A percentile compares a stretch with the other conserved stretches of the same genome.
Conservation (phyloP, 495 filamentous ascomycete genomes). For the Viridothelium virens region DNA sequence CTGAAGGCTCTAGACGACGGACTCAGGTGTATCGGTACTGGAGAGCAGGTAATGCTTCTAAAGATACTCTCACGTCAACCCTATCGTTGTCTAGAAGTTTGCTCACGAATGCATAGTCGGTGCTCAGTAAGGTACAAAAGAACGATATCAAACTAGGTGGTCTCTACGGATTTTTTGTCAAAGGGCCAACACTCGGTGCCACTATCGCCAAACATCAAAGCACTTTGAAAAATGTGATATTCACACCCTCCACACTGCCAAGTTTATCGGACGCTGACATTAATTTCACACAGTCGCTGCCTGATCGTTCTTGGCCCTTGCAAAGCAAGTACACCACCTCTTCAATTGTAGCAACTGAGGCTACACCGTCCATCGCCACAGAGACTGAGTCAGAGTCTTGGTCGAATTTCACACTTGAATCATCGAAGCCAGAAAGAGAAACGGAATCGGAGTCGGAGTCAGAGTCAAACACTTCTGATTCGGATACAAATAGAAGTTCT, state of each 20-base stretch:
- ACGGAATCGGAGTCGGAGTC: not conserved
- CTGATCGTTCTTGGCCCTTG: constrained; percentile 2
- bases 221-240: constrained; percentile 1
- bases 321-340: not conserved
- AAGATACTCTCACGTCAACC: not conserved
- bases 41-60: constrained; percentile 24
- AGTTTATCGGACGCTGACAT: not conserved
- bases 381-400: not conserved
- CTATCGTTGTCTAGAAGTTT: not conserved
- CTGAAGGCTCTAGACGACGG: constrained; percentile 36
- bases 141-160: constrained; percentile 41
- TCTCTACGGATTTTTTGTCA: constrained; percentile 75
- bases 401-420: not conserved
- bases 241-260: not conserved
- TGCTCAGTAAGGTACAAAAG: constrained; percentile 29
- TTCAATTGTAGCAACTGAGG: not conserved
- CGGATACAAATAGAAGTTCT: not conserved
- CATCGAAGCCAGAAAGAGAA: not conserved
- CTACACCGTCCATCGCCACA: not conserved
- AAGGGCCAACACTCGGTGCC: constrained; percentile 63
- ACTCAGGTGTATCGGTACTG: constrained; percentile 34
- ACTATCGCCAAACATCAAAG: constrained; percentile 41
- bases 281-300: not conserved
- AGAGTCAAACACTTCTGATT: not conserved
- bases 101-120: constrained; percentile 19